phyloP scores from a whole-genome alignment of 2,329 filamentous ascomycete genomes.

The Cladophialophora exuberans region DNA sequence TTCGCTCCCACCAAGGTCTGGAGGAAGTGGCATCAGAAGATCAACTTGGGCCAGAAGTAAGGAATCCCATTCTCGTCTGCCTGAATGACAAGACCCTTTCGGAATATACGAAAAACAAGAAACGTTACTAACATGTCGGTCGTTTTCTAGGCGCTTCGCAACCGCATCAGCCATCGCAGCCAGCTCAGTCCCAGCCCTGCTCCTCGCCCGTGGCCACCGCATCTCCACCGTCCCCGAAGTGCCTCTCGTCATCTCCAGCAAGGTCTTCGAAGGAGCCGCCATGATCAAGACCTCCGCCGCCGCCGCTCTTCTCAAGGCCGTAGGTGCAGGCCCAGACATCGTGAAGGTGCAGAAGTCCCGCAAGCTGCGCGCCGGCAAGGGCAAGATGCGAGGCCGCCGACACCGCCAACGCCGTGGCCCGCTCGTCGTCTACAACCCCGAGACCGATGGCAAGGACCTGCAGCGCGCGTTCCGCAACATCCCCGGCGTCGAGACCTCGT shows the following conservation, averaged over 20 bases:
- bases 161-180: slow-evolving; percentile 96
- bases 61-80: too few relatives aligned
- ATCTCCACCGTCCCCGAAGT: slow-evolving; percentile 92
- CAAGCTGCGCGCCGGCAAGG: slow-evolving; percentile 98
- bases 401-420: slow-evolving; percentile 97
- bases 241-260: slow-evolving; percentile 92
- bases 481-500: slow-evolving; percentile 93
- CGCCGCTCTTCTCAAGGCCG: slow-evolving; percentile 81
- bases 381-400: slow-evolving; percentile 95
- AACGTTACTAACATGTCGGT: slow-evolving; percentile 21
- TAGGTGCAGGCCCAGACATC: slow-evolving; percentile 87
- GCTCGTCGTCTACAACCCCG: slow-evolving; percentile 95
- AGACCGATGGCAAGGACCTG: slow-evolving; percentile 92
- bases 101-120: too few relatives aligned
- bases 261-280: slow-evolving; percentile 77
- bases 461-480: slow-evolving; percentile 98
- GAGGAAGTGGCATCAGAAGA: slow-evolving; percentile 99
- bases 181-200: slow-evolving; percentile 90
- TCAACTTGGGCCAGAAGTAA: slow-evolving; percentile 98
- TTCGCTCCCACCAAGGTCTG: slow-evolving; percentile 99
- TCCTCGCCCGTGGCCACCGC: slow-evolving; percentile 96
- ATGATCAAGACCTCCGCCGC: slow-evolving; percentile 88
- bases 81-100: too few relatives aligned
- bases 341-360: slow-evolving; percentile 95
- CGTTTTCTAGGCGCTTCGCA: slow-evolving; percentile 80